Conservation (phyloP, 2,329 filamentous ascomycete species). For the Cordyceps militaris region DNA sequence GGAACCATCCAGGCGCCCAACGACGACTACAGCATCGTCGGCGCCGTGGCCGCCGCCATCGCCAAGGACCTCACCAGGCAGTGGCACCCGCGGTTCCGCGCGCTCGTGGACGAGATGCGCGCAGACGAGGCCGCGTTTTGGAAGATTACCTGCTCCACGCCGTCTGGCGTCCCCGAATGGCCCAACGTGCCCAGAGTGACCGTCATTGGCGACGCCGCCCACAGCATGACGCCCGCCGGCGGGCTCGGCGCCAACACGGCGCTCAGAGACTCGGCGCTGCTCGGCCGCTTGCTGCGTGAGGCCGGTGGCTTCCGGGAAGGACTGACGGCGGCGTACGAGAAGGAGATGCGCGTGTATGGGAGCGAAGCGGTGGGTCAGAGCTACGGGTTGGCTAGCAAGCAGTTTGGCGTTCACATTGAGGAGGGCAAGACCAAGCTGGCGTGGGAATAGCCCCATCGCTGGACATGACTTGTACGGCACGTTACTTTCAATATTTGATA, state of each 20-base stretch:
- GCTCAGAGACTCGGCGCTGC: constrained; percentile 45
- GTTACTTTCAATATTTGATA: too few relatives aligned
- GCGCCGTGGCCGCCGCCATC: constrained; percentile 48
- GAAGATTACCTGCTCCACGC: constrained; percentile 59
- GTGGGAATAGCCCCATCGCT: not conserved
- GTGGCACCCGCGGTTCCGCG: constrained; percentile 50
- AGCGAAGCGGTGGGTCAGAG: constrained; percentile 49
- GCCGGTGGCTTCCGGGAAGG: constrained; percentile 48
- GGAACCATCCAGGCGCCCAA: constrained; percentile 52
- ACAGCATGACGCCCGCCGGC: constrained; percentile 51
- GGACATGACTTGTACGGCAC: not conserved
- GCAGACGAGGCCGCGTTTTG: constrained; percentile 54
- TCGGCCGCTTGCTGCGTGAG: constrained; percentile 44
- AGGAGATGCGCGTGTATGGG: constrained; percentile 53
- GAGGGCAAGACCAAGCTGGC: constrained; percentile 25
- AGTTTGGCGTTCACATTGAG: constrained; percentile 41
- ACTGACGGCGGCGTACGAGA: constrained; percentile 50
- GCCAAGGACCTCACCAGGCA: constrained; percentile 45
- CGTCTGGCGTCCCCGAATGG: constrained; percentile 54
- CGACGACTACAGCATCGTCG: constrained; percentile 52
- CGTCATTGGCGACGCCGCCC: constrained; percentile 50
- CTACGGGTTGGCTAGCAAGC: constrained; percentile 38
- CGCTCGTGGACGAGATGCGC: constrained; percentile 52
- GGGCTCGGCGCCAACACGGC: constrained; percentile 53
- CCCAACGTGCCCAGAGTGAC: constrained; percentile 50